These are phyloP conservation scores for Globisporangium polare DNA, from an alignment of 352 stramenopile genomes.

Conservation along the genomic window DNA sequence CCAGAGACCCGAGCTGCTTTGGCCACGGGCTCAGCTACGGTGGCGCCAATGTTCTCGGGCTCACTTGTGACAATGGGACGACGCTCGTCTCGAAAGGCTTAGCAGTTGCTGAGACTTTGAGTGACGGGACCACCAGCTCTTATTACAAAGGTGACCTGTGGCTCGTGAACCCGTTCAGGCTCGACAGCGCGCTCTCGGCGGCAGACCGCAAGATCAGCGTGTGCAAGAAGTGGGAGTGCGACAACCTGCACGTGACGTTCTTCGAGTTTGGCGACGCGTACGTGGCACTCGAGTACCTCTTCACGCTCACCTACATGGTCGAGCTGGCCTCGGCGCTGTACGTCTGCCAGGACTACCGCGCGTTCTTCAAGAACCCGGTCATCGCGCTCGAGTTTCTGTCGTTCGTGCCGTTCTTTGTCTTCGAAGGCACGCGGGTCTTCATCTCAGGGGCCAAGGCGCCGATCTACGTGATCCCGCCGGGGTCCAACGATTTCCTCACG, in stretches of 20 bases:
- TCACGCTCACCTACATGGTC: conserved; percentile 61
- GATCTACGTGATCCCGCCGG: conserved; percentile 65
- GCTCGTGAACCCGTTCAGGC: conserved; percentile 49
- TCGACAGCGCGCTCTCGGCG: conserved; percentile 33
- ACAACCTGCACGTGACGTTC: conserved; percentile 69
- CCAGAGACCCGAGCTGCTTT: conserved; percentile 40
- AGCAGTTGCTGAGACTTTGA: background rate
- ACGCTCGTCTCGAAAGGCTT: conserved; percentile 9
- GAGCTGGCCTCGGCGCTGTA: conserved; percentile 43
- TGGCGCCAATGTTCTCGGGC: conserved; percentile 22
- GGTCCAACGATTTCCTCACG: conserved; percentile 55
- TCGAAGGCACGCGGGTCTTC: conserved; percentile 36
- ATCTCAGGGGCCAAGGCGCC: conserved; percentile 22
- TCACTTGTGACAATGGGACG: conserved; percentile 44
- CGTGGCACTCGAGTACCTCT: conserved; percentile 57
- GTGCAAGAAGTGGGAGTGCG: conserved; percentile 75
- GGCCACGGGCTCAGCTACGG: conserved; percentile 56
- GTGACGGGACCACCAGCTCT: conserved; percentile 1
- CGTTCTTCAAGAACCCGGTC: conserved; percentile 66
- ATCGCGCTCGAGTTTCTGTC: conserved; percentile 61
- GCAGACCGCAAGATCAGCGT: conserved; percentile 38
- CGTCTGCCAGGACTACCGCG: conserved; percentile 30
- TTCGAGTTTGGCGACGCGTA: conserved; percentile 60
- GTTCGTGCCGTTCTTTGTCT: conserved; percentile 69
- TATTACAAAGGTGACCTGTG: conserved; percentile 25